Evolutionary conservation across 345 rosid species (phyloP).

Genomic region (Eucalyptus erythrocorys): DNA sequence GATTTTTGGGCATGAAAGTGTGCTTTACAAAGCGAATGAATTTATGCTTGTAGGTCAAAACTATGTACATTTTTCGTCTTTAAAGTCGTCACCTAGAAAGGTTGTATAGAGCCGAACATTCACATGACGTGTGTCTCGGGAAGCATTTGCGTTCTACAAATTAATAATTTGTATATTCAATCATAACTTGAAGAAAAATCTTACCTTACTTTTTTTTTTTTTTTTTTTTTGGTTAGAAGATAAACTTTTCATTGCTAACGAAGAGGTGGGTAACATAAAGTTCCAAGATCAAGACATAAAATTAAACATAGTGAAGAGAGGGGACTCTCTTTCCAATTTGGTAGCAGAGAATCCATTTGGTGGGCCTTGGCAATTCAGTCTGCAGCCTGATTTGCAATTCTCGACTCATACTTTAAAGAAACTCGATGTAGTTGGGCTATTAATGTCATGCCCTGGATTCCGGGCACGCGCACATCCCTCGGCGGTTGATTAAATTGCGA

Average conservation of each 20-base stretch:
- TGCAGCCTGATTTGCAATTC: accelerated
- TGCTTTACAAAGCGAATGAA: neutral
- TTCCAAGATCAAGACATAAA: too few relatives aligned
- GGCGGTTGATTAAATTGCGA: too few relatives aligned
- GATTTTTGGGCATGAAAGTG: neutral
- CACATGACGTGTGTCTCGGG: neutral
- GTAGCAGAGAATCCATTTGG: accelerated
- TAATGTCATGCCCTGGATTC: too few relatives aligned
- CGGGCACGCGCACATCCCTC: too few relatives aligned
- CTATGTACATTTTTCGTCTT: accelerated
- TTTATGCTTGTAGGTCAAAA: neutral
- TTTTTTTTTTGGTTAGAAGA: too few relatives aligned
- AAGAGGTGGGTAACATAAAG: too few relatives aligned
- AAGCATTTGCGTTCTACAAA: neutral
- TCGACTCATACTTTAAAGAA: too few relatives aligned
- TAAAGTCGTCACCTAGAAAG: neutral
- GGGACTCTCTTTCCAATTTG: too few relatives aligned
- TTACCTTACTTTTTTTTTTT: neutral
- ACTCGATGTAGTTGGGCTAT: too few relatives aligned
- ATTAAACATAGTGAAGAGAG: too few relatives aligned
- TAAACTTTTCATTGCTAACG: too few relatives aligned
- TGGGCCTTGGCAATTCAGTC: accelerated
- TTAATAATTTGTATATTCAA: neutral
- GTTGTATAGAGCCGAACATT: neutral
- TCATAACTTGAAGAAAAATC: neutral